Percentiles rank a stretch among this genome's conserved stretches.
Evolutionary conservation across 108 stramenopile species (phyloP).

Genomic region (Hondaea fermentalgiana): DNA sequence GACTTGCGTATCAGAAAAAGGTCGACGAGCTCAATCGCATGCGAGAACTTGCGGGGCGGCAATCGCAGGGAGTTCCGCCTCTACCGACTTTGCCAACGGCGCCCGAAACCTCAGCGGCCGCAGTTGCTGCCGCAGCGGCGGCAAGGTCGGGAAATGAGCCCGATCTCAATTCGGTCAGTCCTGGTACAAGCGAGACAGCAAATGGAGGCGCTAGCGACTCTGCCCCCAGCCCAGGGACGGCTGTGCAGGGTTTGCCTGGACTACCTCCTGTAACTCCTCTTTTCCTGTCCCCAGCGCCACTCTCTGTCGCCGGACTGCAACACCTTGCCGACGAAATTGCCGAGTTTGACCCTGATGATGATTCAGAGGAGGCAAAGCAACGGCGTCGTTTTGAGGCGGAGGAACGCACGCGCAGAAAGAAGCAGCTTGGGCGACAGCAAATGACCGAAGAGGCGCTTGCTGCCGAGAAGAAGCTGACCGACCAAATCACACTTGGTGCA

Average conservation of each 20-base stretch:
- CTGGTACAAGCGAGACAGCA: too few relatives aligned
- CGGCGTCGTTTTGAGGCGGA: neutral
- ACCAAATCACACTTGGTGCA: neutral
- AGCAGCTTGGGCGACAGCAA: neutral
- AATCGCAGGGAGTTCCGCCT: too few relatives aligned
- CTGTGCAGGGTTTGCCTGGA: too few relatives aligned
- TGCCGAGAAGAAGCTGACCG: conserved; percentile 1
- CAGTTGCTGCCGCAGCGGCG: neutral
- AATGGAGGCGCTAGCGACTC: too few relatives aligned
- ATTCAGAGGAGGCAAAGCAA: neutral
- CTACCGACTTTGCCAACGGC: neutral
- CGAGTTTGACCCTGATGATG: neutral
- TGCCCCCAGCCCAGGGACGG: too few relatives aligned
- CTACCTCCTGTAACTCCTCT: neutral
- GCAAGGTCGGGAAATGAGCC: neutral
- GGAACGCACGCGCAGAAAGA: neutral
- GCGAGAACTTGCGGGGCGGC: neutral
- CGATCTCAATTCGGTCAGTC: too few relatives aligned
- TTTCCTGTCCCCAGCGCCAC: neutral
- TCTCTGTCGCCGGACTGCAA: neutral
- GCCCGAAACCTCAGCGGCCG: neutral
- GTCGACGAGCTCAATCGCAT: neutral
- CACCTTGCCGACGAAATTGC: neutral
- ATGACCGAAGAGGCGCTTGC: neutral
- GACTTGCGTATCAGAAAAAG: neutral